Evolutionary conservation across 352 stramenopile genomes (phyloP), one percentile per base, ranked within the genome.

Genomic region (Phytopythium aichiense): DNA sequence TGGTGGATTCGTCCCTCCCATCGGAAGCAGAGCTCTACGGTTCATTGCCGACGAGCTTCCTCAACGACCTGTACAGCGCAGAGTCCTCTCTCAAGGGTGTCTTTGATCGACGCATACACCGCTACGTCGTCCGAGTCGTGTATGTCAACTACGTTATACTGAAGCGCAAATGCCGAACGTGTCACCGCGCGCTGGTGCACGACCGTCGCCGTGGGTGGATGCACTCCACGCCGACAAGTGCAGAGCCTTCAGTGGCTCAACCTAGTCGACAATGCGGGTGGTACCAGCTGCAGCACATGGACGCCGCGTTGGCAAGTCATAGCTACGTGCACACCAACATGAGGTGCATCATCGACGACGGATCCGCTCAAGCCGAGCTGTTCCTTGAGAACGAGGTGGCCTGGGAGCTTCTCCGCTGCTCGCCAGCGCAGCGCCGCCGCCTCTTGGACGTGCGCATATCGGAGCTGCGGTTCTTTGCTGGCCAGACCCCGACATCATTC

Each of bases 71-170:
- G 12, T 92, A 89, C 58, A 49, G 65, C 38, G 18, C 9, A n/a
- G 54, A 46, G 18, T 64, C 63, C 1, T 7, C 15, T 35, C 4
- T 22, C 2, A 48, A n/a, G 2, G 18, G 12, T 4, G 33, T 16
- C 0, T 61, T 82, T 49, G 84, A 95, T 61, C 72, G 75, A 20
- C 75, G 65, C 20, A 43, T 91, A 38, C 73, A 81, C 69, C 79
- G 79, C 20, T 88, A 76, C 28, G 67, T 88, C 0, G 81, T 89
- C 31, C 68, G 72, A 7, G 76, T 93, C 42, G 75, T 87, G n/a
- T 84, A 95, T 48, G 59, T 94, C 11, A 91, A 65, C 54, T 92
- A 93, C 52, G 79, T 87, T 16, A 55, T 91, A 2, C 55, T 95
- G 7, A 95, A 95, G 64, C 76, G 81, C 28, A 80, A 77, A 31